Percentiles rank a stretch among this genome's conserved stretches.
These are phyloP conservation scores for Chlamydomonas eustigma DNA, from an alignment of 139 green algal species.

Conservation along the genomic window DNA sequence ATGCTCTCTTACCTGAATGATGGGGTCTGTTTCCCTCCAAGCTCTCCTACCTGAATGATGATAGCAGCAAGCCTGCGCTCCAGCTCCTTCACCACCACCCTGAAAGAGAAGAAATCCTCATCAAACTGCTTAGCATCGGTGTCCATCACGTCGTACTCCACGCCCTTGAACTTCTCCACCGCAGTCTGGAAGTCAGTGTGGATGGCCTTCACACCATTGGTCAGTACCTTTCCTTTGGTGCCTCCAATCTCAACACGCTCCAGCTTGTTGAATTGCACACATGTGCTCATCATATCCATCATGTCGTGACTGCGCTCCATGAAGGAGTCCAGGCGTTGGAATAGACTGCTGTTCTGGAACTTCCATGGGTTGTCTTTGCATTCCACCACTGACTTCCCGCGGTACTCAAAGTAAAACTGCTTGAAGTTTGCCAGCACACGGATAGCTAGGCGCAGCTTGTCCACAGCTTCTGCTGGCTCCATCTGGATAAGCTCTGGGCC, in stretches of 20 bases:
- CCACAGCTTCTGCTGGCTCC: constrained; percentile 75
- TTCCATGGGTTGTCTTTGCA: constrained; percentile 75
- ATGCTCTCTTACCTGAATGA: constrained; percentile 60
- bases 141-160: constrained; percentile 81
- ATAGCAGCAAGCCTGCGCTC: constrained; percentile 78
- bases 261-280: constrained; percentile 80
- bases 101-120: constrained; percentile 69
- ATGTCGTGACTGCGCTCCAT: constrained; percentile 81
- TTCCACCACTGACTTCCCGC: constrained; percentile 36
- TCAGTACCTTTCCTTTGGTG: constrained; percentile 73
- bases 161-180: constrained; percentile 67
- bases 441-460: constrained; percentile 76
- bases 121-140: constrained; percentile 66
- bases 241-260: constrained; percentile 87
- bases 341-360: constrained; percentile 78
- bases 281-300: constrained; percentile 73
- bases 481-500: constrained; percentile 71
- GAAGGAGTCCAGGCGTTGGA: constrained; percentile 76
- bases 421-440: constrained; percentile 82
- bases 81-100: constrained; percentile 64
- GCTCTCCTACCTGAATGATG: constrained; percentile 66
- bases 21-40: constrained; percentile 44
- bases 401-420: constrained; percentile 82
- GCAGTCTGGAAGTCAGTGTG: constrained; percentile 66
- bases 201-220: constrained; percentile 67